phyloP scores from a whole-genome alignment of 2,329 filamentous ascomycete species.

The Verticillium zaregamsianum region DNA sequence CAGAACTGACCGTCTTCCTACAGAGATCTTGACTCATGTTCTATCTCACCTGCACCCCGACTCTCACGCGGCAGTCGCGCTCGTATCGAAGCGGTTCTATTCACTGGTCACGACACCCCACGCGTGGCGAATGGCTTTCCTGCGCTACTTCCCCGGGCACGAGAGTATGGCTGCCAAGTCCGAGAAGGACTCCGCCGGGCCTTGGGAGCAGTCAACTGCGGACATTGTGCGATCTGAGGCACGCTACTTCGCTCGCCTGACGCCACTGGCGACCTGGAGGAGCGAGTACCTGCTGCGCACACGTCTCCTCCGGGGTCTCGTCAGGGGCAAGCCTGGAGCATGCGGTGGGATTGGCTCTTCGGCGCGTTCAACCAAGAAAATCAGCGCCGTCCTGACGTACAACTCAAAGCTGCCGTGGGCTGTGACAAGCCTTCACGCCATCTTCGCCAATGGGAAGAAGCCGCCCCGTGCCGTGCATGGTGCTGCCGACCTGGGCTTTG shows the following conservation, averaged over 20 bases:
- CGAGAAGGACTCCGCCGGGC: slow-evolving; percentile 28
- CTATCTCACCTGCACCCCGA: slow-evolving; percentile 85
- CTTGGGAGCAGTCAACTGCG: slow-evolving; percentile 40
- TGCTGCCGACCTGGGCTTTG: slow-evolving; percentile 70
- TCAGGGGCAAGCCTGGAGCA: slow-evolving; percentile 73
- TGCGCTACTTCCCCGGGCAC: slow-evolving; percentile 81
- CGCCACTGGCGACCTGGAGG: slow-evolving; percentile 83
- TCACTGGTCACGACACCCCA: slow-evolving; percentile 83
- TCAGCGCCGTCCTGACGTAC: slow-evolving; percentile 76
- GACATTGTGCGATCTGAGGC: slow-evolving; percentile 65
- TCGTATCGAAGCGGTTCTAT: slow-evolving; percentile 87
- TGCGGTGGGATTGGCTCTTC: slow-evolving; percentile 48
- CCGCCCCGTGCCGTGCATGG: slow-evolving; percentile 79
- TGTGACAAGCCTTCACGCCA: slow-evolving; percentile 75
- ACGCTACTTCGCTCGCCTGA: slow-evolving; percentile 78
- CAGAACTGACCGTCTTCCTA: background rate
- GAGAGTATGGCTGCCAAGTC: slow-evolving; percentile 44
- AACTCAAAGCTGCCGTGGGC: slow-evolving; percentile 77
- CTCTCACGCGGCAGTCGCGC: slow-evolving; percentile 74
- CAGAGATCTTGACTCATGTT: slow-evolving; percentile 89
- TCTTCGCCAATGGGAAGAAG: slow-evolving; percentile 69
- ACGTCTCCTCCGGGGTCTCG: slow-evolving; percentile 74
- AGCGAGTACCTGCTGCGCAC: slow-evolving; percentile 93
- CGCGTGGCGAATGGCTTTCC: slow-evolving; percentile 89
- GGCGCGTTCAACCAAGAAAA: slow-evolving; percentile 54